Conservation (phyloP, 768 basidiomycete genomes). For the Lentinula boryana region DNA sequence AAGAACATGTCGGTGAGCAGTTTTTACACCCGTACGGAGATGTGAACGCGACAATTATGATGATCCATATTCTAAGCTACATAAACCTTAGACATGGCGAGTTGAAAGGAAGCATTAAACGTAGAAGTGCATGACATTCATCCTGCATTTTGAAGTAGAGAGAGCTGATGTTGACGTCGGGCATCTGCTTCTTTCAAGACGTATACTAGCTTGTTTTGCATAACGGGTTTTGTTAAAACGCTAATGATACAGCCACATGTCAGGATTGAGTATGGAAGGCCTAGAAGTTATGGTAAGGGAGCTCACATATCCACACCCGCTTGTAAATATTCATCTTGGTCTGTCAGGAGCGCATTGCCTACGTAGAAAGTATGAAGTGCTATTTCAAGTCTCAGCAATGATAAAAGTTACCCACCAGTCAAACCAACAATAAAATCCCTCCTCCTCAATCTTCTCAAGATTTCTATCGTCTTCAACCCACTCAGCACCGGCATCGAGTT, state of each 20-base stretch:
- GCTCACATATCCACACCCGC: constrained; percentile 7
- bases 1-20: too few species aligned
- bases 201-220: constrained; percentile 46
- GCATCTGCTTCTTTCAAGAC: constrained; percentile 40
- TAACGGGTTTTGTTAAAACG: constrained; percentile 76
- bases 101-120: too few species aligned
- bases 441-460: constrained; percentile 44
- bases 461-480: constrained; percentile 47
- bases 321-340: not conserved
- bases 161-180: constrained; percentile 22
- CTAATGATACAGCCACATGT: constrained; percentile 24
- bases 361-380: not conserved
- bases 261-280: not conserved
- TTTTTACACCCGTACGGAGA: too few species aligned
- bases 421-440: constrained; percentile 61
- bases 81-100: too few species aligned
- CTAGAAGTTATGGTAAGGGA: not conserved
- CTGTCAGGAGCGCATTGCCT: constrained; percentile 2
- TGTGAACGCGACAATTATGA: too few species aligned
- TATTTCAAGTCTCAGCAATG: too few species aligned
- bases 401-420: constrained; percentile 30
- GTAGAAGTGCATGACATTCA: too few species aligned
- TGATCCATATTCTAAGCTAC: too few species aligned
- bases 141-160: not conserved
- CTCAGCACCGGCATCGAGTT: constrained; percentile 69